Conservation (phyloP, 1,284 basidiomycete species). For the Cryptococcus sp. region DNA sequence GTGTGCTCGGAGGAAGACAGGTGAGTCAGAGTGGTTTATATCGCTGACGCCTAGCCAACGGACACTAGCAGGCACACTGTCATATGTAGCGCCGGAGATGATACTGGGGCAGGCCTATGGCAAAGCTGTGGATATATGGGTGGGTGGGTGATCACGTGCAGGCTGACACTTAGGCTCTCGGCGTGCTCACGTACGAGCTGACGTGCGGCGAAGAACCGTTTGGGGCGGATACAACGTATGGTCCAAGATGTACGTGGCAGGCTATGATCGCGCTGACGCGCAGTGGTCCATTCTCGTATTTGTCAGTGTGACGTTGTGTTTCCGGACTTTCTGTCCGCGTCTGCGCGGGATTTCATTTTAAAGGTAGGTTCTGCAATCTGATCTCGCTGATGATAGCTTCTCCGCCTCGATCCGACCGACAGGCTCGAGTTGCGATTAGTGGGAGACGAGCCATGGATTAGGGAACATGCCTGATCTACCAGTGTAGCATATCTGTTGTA, state of each 20-base stretch:
- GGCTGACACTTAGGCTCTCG: slow-evolving; percentile 73
- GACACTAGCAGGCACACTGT: slow-evolving; percentile 89
- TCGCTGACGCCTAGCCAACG: slow-evolving; percentile 56
- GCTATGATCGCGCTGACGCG: neutral
- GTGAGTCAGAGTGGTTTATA: slow-evolving; percentile 33
- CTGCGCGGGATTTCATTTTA: slow-evolving; percentile 67
- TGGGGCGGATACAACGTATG: slow-evolving; percentile 59
- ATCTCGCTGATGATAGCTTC: slow-evolving; percentile 60
- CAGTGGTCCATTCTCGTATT: slow-evolving; percentile 45
- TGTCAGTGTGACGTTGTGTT: slow-evolving; percentile 70
- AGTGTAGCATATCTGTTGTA: neutral
- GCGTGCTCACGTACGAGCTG: slow-evolving; percentile 94
- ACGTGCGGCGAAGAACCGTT: slow-evolving; percentile 89
- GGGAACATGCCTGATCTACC: slow-evolving; percentile 1
- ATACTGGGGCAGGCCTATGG: slow-evolving; percentile 65
- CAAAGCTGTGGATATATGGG: slow-evolving; percentile 45
- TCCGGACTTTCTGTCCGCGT: slow-evolving; percentile 62
- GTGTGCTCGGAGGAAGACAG: slow-evolving; percentile 73
- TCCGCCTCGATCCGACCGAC: slow-evolving; percentile 76
- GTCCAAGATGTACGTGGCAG: slow-evolving; percentile 31
- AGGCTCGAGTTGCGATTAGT: slow-evolving; percentile 77
- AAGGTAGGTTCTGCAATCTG: slow-evolving; percentile 53
- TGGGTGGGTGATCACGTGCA: slow-evolving; percentile 7
- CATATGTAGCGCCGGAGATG: slow-evolving; percentile 98
- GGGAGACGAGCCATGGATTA: slow-evolving; percentile 81